Conservation (phyloP, 192 early-diverging fungal species). For the Umbelopsis sp. region DNA sequence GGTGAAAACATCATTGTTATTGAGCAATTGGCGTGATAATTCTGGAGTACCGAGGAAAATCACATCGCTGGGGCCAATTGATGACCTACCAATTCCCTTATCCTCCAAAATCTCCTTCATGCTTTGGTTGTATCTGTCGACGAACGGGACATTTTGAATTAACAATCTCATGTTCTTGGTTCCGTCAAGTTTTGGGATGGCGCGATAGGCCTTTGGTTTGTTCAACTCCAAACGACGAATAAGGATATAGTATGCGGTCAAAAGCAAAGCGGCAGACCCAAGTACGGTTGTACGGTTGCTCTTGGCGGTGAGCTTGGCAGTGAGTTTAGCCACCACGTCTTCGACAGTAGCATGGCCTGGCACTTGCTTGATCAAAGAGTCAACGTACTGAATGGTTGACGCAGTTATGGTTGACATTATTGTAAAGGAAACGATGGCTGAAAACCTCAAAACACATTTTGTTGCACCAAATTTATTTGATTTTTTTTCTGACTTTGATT, state of each 20-base stretch:
- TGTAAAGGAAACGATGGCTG: not conserved
- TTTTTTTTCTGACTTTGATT: not conserved
- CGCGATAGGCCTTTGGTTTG: not conserved
- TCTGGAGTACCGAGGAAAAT: constrained; percentile 1
- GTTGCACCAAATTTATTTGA: not conserved
- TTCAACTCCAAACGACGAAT: not conserved
- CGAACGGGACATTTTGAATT: not conserved
- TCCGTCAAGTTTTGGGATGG: not conserved
- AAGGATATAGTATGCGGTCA: not conserved
- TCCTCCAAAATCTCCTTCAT: not conserved
- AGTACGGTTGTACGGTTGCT: not conserved
- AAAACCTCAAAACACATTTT: not conserved
- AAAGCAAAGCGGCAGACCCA: constrained; percentile 1
- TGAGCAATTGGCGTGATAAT: not conserved
- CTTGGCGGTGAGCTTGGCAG: not conserved
- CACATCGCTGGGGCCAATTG: not conserved
- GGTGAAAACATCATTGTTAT: not conserved
- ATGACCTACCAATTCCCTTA: not conserved
- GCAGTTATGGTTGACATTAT: constrained; percentile 4
- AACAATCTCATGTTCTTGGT: not conserved
- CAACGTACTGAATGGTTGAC: constrained; percentile 1
- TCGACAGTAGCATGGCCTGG: not conserved
- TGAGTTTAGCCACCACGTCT: not conserved
- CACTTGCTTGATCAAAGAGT: not conserved
- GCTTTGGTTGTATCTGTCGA: not conserved